Evolutionary conservation across 139 green algal genomes (phyloP), one percentile per base, ranked within the genome.

Genomic region (Volvox reticuliferus): DNA sequence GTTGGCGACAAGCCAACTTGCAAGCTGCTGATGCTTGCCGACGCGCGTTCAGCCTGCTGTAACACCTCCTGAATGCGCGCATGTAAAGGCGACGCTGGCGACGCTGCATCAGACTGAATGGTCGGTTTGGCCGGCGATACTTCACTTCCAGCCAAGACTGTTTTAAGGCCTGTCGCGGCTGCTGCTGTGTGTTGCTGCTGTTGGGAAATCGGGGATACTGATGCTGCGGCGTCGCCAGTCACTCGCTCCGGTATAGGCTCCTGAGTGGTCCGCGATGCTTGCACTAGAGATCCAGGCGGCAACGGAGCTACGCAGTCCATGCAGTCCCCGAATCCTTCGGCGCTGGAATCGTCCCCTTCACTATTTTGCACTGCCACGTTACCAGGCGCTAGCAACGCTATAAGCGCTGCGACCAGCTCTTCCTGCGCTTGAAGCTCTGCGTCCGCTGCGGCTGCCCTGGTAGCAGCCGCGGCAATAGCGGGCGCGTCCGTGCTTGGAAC

Each of bases 341-440:
- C 65, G 21, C 24, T 28, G 65, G 12, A 9, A 73, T 73, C 65
- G 65, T 24, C 65, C 65, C 65, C 65, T 55, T 55, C 44, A 55
- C 44, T 9, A 44, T 22, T 2, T 62, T 50, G 81, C 55, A 63
- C 22, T 63, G 79, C 50, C 37, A 22, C 79, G 35, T 14, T 33
- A 44, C 32, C 78, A 17, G 71, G 71, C 28, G 71, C 71, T 9
- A 90, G 86, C 73, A 90, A 69, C 44, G 86, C 73, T 44, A 90
- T 32, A 50, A 90, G 71, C 30, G 86, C 86, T 5, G 86, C 86
- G 21, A 90, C 73, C 73, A 90, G 44, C 73, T 90, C 86, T 75
- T 90, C 86, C 55, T 90, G 86, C 1, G 86, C 86, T 12, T 26
- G 35, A 12, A 89, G 37, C 84, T 89, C 84, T 1, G 84, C 73